Evolutionary conservation across 2,329 filamentous ascomycete species (phyloP), one percentile per base, ranked within the genome.

Genomic region (Cordyceps militaris): DNA sequence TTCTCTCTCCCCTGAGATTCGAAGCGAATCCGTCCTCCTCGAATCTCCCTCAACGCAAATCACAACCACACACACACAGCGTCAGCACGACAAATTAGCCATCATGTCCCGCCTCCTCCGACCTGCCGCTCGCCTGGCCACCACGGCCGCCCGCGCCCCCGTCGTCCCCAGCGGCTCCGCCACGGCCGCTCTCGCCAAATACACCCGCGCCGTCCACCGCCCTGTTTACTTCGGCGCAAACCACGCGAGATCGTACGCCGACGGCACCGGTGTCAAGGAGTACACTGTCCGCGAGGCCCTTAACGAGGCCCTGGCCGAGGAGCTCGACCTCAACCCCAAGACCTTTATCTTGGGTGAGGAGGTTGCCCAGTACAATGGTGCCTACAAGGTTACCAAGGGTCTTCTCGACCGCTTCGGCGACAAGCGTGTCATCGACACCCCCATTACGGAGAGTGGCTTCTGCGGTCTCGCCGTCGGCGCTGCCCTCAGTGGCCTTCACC

Each of bases 341-440:
- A 92, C 97, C 67, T 99, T 97, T 75, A 79, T 99, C 66, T 76
- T 99, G 59, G 94, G 94, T 69, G 94, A 99, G 82, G 94, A 99
- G 80, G 94, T 99, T 70, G 94, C 94, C 69, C 94, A 99, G 79
- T 99, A 99, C 82, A 99, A 99, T 76, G 94, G 94, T 81, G 93
- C 93, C 71, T 99, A 99, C 86, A 99, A 99, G 80, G 93, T 99
- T 72, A 99, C 94, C 70, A 97, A 96, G 82, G 94, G 94, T 66
- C 85, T 99, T 63, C 76, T 97, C 69, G 94, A 99, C 78, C 89
- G 93, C 69, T 99, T 99, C 74, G 94, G 94, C 67, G 92, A 96
- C 62, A 95, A 93, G 84, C 85, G 94, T 73, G 89, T 99, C 66
- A 99, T 99, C 71, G 94, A 99, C 76, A 96, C 89, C 64, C 94